These are phyloP conservation scores for Starmerella powellii DNA, from an alignment of 805 yeast genomes.

Conservation along the genomic window DNA sequence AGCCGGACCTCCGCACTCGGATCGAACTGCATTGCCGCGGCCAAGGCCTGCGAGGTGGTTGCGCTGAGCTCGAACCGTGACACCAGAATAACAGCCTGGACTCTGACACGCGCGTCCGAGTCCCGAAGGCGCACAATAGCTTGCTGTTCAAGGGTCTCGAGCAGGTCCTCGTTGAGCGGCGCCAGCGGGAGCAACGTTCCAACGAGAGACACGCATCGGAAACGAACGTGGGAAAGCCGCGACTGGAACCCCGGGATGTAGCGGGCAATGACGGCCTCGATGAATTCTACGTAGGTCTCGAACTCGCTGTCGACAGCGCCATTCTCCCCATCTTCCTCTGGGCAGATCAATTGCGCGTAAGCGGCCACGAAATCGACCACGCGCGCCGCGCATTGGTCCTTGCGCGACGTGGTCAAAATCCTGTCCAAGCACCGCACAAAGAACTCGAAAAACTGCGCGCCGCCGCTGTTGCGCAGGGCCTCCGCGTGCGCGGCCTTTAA, in stretches of 20 bases:
- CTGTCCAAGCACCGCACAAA: constrained; percentile 54
- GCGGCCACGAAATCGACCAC: constrained; percentile 91
- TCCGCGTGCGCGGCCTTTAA: constrained; percentile 8
- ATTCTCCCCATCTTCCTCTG: constrained; percentile 37
- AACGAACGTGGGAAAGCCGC: constrained; percentile 63
- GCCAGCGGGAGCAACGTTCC: constrained; percentile 62
- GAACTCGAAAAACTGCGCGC: constrained; percentile 39
- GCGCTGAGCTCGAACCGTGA: constrained; percentile 56
- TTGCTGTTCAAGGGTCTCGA: constrained; percentile 48
- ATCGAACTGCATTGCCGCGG: constrained; percentile 51
- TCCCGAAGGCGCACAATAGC: constrained; percentile 48
- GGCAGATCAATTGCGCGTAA: constrained; percentile 50
- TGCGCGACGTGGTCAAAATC: constrained; percentile 65
- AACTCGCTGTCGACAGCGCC: neutral
- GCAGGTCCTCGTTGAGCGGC: constrained; percentile 62
- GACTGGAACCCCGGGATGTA: constrained; percentile 70
- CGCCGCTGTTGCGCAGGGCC: constrained; percentile 2
- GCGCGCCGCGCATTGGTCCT: constrained; percentile 73
- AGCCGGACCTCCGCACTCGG: constrained; percentile 80
- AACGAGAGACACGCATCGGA: constrained; percentile 62
- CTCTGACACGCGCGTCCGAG: constrained; percentile 63
- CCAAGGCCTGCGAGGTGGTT: constrained; percentile 27
- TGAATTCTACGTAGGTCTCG: constrained; percentile 7
- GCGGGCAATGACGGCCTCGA: constrained; percentile 12
- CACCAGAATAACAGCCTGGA: constrained; percentile 75